Evolutionary conservation across 805 yeast genomes (phyloP), one percentile per base, ranked within the genome.

Genomic region (Metschnikowia continentalis): DNA sequence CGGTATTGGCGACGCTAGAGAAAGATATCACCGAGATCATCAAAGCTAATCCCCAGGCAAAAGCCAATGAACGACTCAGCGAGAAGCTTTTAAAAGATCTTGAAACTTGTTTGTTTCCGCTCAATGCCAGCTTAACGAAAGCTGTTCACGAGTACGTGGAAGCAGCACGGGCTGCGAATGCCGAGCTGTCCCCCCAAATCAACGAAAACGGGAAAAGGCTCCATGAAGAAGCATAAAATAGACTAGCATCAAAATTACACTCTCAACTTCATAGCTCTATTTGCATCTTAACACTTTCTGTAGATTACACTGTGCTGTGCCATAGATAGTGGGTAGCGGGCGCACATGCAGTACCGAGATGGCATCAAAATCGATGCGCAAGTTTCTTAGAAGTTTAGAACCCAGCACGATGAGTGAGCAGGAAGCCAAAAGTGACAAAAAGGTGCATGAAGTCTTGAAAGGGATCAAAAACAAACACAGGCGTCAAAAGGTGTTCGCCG

Each of bases 401-500:
- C 19, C 47, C 8, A 39, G 33, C 36, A 32, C 19, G 26, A 48
- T 44, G 52, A 46, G 51, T 48, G 56, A 26, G 44, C 14, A 37
- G 48, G 32, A 49, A 40, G 11, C 46, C 39, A 42, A 43, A 30
- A 48, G 44, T 15, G 36, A 40, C 26, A 48, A 46, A 19, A 51
- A 50, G 36, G 54, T 55, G 30, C 47, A 42, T 32, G 61, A 58
- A 47, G 49, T 53, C 33, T 48, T 59, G 30, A 74, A 74, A 62
- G 61, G 60, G 39, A 82, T 90, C 51, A 83, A 80, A 65, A 91
- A 90, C 68, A 91, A 89, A 70, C 81, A 82, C 65, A 82, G 82
- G 61, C 80, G 97, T 57, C 94, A 88, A 66, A 81, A 87, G 69
- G 74, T 89, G 36, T 87, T 80, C 68, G 86, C 90, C 8, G 81